Conservation (phyloP, 768 basidiomycete genomes). For the Trametes cingulata region DNA sequence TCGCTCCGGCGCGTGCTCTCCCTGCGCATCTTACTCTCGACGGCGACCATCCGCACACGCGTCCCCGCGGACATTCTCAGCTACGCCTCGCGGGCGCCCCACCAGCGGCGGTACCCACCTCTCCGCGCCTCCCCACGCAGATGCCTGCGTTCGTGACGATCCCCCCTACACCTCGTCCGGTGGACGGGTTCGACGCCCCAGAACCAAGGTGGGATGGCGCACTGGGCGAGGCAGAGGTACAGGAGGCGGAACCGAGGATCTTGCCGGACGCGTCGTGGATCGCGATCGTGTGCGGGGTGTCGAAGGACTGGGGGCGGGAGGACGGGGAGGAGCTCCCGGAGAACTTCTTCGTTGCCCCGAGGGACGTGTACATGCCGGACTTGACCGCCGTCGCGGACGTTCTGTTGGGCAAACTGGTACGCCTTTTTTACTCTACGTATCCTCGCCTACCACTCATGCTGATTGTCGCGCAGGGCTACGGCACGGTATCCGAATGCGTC, state of each 20-base stretch:
- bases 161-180: slow-evolving; percentile 39
- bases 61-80: slow-evolving; percentile 16
- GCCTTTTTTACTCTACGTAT: slow-evolving; percentile 33
- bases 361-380: slow-evolving; percentile 83
- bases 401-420: slow-evolving; percentile 73
- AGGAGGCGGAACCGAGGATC: slow-evolving; percentile 40
- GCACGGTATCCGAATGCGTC: slow-evolving; percentile 78
- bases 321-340: slow-evolving; percentile 53
- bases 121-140: slow-evolving; percentile 19
- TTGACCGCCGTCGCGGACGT: slow-evolving; percentile 73
- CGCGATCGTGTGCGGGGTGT: slow-evolving; percentile 75
- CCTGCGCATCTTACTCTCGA: neutral
- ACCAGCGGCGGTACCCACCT: slow-evolving; percentile 24
- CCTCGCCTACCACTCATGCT: too few species aligned
- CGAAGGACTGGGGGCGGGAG: slow-evolving; percentile 41
- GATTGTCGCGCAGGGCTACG: slow-evolving; percentile 66
- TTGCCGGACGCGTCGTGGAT: slow-evolving; percentile 76
- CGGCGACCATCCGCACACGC: neutral
- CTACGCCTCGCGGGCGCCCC: slow-evolving; percentile 30
- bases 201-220: neutral
- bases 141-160: slow-evolving; percentile 33
- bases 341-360: slow-evolving; percentile 73
- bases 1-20: neutral
- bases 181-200: neutral
- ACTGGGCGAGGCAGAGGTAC: slow-evolving; percentile 2